Conservation (phyloP, 805 yeast species). For the Metschnikowia lochheadii region DNA sequence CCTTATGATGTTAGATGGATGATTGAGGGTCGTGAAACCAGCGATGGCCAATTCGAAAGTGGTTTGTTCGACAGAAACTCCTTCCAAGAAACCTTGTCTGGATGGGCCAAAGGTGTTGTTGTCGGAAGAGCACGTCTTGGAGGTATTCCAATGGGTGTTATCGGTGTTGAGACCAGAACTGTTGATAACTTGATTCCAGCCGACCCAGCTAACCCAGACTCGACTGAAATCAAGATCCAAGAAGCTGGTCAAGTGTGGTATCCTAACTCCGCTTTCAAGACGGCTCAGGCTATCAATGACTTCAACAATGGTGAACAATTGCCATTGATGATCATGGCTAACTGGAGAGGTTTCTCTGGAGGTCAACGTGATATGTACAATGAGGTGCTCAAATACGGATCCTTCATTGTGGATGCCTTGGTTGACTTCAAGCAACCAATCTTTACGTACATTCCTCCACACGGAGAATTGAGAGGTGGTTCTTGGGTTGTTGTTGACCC, state of each 20-base stretch:
- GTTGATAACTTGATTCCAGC: conserved; percentile 93
- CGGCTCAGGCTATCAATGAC: conserved; percentile 97
- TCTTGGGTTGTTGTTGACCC: conserved; percentile 99
- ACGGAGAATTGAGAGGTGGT: conserved; percentile 99
- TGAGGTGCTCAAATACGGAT: conserved; percentile 95
- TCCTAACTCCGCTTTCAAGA: conserved; percentile 98
- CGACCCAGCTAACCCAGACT: conserved; percentile 96
- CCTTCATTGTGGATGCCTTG: conserved; percentile 94
- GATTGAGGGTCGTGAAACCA: conserved; percentile 78
- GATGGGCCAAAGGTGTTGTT: conserved; percentile 99
- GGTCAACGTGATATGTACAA: conserved; percentile 99
- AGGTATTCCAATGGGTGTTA: conserved; percentile 98
- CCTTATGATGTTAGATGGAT: conserved; percentile 92
- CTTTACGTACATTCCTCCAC: conserved; percentile 95
- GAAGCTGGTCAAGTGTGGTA: conserved; percentile 99
- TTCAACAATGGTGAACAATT: conserved; percentile 97
- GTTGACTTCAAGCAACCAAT: conserved; percentile 96
- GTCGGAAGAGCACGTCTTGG: conserved; percentile 98
- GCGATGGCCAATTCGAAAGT: conserved; percentile 64
- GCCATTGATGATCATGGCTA: conserved; percentile 95
- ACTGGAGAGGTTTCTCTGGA: conserved; percentile 99
- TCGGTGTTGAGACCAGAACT: conserved; percentile 89
- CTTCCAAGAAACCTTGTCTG: conserved; percentile 92
- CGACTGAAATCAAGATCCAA: conserved; percentile 80
- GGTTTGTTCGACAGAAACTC: conserved; percentile 93